Conservation (phyloP, 352 stramenopile genomes). For the Pythium diclinum region DNA sequence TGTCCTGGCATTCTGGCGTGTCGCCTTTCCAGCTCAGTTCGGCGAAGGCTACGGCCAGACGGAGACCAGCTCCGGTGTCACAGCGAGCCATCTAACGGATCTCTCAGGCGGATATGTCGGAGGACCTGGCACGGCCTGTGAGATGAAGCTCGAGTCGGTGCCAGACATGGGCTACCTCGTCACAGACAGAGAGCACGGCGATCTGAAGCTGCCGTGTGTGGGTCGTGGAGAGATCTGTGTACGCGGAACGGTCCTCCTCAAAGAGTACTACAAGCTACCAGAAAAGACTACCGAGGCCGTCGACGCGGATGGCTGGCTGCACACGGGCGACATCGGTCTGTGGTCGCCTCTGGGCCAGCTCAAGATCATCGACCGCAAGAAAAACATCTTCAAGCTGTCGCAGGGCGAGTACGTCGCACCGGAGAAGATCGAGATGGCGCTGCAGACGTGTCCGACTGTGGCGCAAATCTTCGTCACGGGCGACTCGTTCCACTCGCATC, state of each 20-base stretch:
- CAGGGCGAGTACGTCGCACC: constrained; percentile 96
- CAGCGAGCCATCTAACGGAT: constrained; percentile 45
- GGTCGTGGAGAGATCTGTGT: constrained; percentile 66
- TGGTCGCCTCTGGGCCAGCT: constrained; percentile 93
- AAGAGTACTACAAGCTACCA: constrained; percentile 94
- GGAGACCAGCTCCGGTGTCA: constrained; percentile 89
- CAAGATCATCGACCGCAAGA: constrained; percentile 90
- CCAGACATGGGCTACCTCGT: constrained; percentile 96
- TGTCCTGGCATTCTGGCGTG: constrained; percentile 94
- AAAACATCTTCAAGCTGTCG: constrained; percentile 94
- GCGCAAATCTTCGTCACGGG: constrained; percentile 95
- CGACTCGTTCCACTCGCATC: constrained; percentile 93
- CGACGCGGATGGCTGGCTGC: constrained; percentile 93
- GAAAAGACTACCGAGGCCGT: constrained; percentile 91
- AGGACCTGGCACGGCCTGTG: constrained; percentile 70
- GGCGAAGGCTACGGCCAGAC: constrained; percentile 96
- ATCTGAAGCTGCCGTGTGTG: constrained; percentile 37
- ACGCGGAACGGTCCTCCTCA: constrained; percentile 82
- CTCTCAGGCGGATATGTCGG: constrained; percentile 89
- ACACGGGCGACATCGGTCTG: constrained; percentile 95
- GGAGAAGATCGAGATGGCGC: constrained; percentile 96
- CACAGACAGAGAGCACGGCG: constrained; percentile 57
- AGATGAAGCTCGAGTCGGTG: constrained; percentile 95
- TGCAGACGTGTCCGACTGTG: constrained; percentile 88
- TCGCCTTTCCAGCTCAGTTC: constrained; percentile 84